phyloP scores from a whole-genome alignment of 768 basidiomycete genomes.

The Favolaschia claudopus region DNA sequence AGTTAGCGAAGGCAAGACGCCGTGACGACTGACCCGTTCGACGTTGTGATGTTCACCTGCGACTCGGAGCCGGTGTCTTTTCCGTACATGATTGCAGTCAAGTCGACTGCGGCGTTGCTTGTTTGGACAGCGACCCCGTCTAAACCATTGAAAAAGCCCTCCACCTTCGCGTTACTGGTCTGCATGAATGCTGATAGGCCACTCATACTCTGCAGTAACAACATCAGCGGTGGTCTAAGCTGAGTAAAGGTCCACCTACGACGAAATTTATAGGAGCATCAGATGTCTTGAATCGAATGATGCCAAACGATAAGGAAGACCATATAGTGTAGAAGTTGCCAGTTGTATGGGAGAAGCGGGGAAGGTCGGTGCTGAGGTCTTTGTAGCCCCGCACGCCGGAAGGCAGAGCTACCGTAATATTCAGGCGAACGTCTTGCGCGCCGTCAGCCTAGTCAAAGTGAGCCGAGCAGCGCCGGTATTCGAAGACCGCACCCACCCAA shows the following conservation, averaged over 20 bases:
- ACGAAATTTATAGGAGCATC: conserved; percentile 3
- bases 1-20: neutral
- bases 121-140: conserved; percentile 7
- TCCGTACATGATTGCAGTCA: conserved; percentile 1
- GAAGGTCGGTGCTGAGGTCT: conserved; percentile 12
- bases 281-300: conserved; percentile 6
- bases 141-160: conserved; percentile 1
- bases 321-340: conserved; percentile 7
- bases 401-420: conserved; percentile 12
- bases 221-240: neutral
- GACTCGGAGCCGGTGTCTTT: neutral
- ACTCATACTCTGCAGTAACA: neutral
- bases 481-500: conserved; percentile 7
- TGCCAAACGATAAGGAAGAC: neutral
- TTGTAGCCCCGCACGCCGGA: neutral
- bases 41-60: conserved; percentile 7
- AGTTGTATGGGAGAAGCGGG: conserved; percentile 1
- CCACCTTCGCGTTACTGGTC: conserved; percentile 4
- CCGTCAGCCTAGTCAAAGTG: conserved; percentile 11
- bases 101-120: conserved; percentile 4
- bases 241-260: neutral
- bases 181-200: conserved; percentile 2
- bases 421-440: conserved; percentile 4
- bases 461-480: neutral
- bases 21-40: conserved; percentile 9